phyloP scores from a whole-genome alignment of 192 early-diverging fungal genomes.

The Backusella tuberculispora region DNA sequence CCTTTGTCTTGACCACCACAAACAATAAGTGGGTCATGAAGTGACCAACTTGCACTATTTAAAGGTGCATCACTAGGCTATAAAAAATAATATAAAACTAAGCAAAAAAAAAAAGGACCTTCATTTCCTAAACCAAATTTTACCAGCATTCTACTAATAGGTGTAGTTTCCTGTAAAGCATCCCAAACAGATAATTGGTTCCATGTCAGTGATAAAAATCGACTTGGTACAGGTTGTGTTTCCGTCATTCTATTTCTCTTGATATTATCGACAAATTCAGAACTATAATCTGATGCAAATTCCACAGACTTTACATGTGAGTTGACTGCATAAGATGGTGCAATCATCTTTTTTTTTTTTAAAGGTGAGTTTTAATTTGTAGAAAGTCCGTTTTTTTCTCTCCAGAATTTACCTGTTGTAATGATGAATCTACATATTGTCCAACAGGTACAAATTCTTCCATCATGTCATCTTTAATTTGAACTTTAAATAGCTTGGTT shows the following conservation, averaged over 20 bases:
- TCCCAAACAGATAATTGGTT: conserved; percentile 24
- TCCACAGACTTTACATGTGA: conserved; percentile 14
- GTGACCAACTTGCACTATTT: conserved; percentile 26
- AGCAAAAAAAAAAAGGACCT: too few species aligned
- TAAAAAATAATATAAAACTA: too few species aligned
- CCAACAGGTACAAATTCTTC: too few species aligned
- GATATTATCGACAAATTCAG: neutral
- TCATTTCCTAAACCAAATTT: neutral
- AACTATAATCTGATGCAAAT: conserved; percentile 13
- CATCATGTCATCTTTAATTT: neutral
- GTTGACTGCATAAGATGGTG: neutral
- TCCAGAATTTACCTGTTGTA: neutral
- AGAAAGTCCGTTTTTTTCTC: neutral
- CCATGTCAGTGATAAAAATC: conserved; percentile 10
- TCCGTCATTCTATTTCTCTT: too few species aligned
- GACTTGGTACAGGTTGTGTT: neutral
- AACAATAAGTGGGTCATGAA: conserved; percentile 38
- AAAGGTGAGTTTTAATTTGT: too few species aligned
- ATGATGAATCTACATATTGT: neutral
- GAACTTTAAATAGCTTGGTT: neutral
- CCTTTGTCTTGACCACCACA: conserved; percentile 11
- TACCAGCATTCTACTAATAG: neutral
- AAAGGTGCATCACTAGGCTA: neutral
- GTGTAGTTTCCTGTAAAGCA: neutral
- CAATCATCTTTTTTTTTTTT: neutral